Evolutionary conservation across 2,329 filamentous ascomycete genomes (phyloP).

Genomic region (Colletotrichum somersetense): DNA sequence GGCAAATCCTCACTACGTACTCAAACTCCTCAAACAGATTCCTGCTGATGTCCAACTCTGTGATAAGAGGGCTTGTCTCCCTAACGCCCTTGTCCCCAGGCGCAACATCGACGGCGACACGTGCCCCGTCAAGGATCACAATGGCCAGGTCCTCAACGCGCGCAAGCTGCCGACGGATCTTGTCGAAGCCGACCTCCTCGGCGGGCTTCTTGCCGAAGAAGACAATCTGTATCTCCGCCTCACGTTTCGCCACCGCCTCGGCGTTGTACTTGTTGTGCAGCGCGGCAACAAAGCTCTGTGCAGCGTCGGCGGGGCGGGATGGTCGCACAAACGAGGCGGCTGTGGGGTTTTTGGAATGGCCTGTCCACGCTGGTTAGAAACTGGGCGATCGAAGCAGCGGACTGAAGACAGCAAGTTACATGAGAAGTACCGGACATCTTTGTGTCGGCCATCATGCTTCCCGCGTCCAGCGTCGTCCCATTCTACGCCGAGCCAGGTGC

Average conservation of each 20-base stretch:
- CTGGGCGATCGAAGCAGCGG: constrained; percentile 38
- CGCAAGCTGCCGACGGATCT: constrained; percentile 85
- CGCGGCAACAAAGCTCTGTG: constrained; percentile 82
- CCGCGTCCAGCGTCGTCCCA: constrained; percentile 91
- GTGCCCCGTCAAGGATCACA: constrained; percentile 83
- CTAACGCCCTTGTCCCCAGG: constrained; percentile 56
- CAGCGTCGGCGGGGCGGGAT: constrained; percentile 74
- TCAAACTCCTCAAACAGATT: constrained; percentile 80
- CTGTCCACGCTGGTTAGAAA: constrained; percentile 50
- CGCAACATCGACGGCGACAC: constrained; percentile 62
- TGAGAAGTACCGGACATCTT: constrained; percentile 82
- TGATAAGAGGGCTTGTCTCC: constrained; percentile 73
- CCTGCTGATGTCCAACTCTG: constrained; percentile 85
- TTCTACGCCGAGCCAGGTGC: constrained; percentile 92
- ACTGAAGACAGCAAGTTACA: constrained; percentile 66
- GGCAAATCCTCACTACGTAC: constrained; percentile 78
- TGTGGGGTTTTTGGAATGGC: constrained; percentile 73
- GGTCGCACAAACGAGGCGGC: constrained; percentile 91
- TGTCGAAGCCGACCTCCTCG: constrained; percentile 95
- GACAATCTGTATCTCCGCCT: constrained; percentile 63
- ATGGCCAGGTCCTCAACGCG: constrained; percentile 82
- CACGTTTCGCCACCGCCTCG: constrained; percentile 55
- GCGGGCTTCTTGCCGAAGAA: constrained; percentile 82
- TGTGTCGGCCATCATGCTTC: constrained; percentile 90
- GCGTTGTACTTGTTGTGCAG: constrained; percentile 87